Percentiles rank a stretch among this genome's conserved stretches.
phyloP scores from a whole-genome alignment of 306 rosid species.

The Castanea mollissima region DNA sequence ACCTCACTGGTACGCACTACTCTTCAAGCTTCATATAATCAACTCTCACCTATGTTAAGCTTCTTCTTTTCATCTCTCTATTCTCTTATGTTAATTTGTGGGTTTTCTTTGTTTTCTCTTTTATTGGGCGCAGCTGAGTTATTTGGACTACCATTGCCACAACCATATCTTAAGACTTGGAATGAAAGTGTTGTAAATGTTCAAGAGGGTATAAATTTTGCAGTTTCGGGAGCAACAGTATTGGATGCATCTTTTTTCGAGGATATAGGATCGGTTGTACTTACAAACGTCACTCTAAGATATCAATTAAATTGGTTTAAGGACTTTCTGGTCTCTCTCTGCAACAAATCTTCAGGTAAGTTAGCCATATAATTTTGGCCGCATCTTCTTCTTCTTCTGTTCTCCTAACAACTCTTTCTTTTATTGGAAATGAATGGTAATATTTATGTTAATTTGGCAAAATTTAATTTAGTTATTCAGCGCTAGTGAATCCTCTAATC shows the following conservation, averaged over 20 bases:
- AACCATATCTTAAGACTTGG: slow-evolving; percentile 37
- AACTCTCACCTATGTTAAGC: no score
- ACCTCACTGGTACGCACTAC: slow-evolving; percentile 19
- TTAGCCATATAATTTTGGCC: background rate
- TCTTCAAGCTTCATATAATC: background rate
- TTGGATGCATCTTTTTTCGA: slow-evolving; percentile 29
- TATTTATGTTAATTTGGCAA: no score
- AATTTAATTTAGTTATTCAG: no score
- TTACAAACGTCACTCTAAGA: slow-evolving; percentile 31
- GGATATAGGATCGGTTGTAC: slow-evolving; percentile 11
- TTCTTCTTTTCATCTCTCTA: no score
- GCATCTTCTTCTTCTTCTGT: no score
- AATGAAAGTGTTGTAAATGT: slow-evolving; percentile 4
- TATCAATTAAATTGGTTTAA: slow-evolving; percentile 57
- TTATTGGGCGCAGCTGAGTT: slow-evolving; percentile 40
- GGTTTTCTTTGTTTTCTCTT: background rate
- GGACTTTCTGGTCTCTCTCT: slow-evolving; percentile 25
- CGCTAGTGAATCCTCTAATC: no score
- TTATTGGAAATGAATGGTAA: no score
- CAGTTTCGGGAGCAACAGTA: slow-evolving; percentile 62
- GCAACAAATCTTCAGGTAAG: slow-evolving; percentile 39
- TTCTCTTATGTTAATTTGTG: background rate
- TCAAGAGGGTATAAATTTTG: slow-evolving; percentile 49
- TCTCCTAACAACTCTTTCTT: no score
- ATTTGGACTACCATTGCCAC: slow-evolving; percentile 38